Conservation (phyloP, 495 filamentous ascomycete species). For the Neurospora sp. region DNA sequence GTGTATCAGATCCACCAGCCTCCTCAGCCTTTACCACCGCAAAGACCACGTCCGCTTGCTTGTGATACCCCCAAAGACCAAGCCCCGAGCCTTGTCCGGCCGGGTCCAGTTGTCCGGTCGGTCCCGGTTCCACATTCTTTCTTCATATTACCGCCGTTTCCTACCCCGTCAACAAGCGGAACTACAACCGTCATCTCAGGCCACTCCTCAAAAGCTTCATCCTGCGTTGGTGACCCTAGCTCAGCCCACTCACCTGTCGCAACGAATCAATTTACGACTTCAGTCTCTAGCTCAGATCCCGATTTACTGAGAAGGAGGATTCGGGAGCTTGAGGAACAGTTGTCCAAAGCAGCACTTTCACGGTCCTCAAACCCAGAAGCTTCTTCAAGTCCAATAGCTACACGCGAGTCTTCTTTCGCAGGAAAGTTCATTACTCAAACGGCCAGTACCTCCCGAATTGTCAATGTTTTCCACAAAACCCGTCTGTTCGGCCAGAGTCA, state of each 20-base stretch:
- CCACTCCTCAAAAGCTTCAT: neutral
- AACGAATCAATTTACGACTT: neutral
- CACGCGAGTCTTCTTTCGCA: constrained; percentile 12
- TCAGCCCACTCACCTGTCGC: constrained; percentile 22
- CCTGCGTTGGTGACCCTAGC: constrained; percentile 9
- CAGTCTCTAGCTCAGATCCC: constrained; percentile 20
- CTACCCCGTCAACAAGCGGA: neutral
- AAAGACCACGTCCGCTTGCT: constrained; percentile 5
- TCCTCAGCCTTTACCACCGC: neutral
- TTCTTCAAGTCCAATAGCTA: neutral
- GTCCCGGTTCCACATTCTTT: neutral
- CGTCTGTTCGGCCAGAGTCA: constrained; percentile 48
- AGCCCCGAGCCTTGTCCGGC: neutral
- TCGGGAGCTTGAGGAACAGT: constrained; percentile 35
- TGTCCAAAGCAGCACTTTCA: constrained; percentile 20
- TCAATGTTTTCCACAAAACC: constrained; percentile 40
- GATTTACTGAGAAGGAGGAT: constrained; percentile 30
- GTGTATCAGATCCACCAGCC: constrained; percentile 20
- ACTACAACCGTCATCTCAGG: neutral
- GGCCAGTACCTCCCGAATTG: constrained; percentile 11
- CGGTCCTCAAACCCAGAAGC: constrained; percentile 1
- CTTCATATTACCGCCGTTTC: neutral
- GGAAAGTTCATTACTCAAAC: constrained; percentile 8
- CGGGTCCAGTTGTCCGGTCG: constrained; percentile 1
- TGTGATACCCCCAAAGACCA: neutral